Evolutionary conservation across 176 grass and related monocot species (phyloP).

Genomic region (Oryza glumipatula): DNA sequence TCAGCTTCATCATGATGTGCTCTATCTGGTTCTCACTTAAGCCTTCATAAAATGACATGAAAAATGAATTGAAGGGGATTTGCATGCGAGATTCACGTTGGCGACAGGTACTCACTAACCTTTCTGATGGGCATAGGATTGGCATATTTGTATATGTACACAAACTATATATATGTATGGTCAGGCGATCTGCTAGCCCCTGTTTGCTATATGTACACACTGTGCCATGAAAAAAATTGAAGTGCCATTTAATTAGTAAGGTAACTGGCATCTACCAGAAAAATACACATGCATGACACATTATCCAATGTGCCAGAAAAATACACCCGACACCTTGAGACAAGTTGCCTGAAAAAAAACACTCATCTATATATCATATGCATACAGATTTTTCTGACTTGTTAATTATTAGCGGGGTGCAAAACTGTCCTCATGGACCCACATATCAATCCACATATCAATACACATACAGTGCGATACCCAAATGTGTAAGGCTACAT

Average conservation of each 20-base stretch:
- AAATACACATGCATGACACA: neutral
- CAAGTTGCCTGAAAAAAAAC: too few relatives aligned
- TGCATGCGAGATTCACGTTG: constrained; percentile 21
- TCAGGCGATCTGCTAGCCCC: neutral
- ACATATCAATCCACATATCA: neutral
- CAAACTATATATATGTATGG: neutral
- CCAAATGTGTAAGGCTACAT: too few relatives aligned
- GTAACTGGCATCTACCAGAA: neutral
- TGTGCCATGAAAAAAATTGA: neutral
- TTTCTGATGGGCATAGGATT: neutral
- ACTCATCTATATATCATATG: too few relatives aligned
- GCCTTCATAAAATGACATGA: neutral
- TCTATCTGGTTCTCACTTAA: neutral
- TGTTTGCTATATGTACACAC: neutral
- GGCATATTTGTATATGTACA: neutral
- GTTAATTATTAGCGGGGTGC: too few relatives aligned
- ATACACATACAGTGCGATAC: neutral
- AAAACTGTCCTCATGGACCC: too few relatives aligned
- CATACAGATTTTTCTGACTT: neutral
- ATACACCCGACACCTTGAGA: too few relatives aligned
- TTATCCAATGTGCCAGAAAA: neutral
- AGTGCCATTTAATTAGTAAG: neutral
- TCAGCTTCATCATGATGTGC: neutral
- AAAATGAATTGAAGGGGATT: neutral
- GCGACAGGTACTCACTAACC: neutral